These are phyloP conservation scores for Dryas integrifolia DNA, from an alignment of 331 rosid genomes.

Conservation along the genomic window DNA sequence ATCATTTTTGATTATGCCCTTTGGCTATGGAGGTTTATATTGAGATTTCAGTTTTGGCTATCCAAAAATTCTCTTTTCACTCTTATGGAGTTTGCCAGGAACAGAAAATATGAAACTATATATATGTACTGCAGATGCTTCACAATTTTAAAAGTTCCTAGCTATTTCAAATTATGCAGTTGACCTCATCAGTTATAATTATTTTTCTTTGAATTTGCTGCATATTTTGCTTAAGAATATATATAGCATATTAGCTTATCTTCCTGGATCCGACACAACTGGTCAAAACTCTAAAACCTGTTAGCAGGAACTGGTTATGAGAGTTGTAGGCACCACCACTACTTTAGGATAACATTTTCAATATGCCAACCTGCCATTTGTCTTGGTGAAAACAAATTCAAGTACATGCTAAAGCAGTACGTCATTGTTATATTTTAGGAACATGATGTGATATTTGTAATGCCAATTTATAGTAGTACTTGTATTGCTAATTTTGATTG, in stretches of 20 bases:
- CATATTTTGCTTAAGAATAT: background rate
- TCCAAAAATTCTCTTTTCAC: background rate
- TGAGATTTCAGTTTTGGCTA: background rate
- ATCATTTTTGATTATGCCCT: background rate
- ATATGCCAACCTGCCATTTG: too few relatives aligned
- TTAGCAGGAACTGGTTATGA: too few relatives aligned
- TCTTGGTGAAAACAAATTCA: background rate
- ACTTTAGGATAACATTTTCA: too few relatives aligned
- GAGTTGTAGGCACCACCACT: too few relatives aligned
- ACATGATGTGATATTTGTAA: background rate
- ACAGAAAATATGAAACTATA: background rate
- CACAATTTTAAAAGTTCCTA: background rate
- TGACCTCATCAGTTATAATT: background rate
- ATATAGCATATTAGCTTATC: background rate
- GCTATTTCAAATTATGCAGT: background rate
- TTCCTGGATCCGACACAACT: conserved; percentile 5
- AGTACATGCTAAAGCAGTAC: background rate
- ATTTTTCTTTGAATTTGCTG: background rate
- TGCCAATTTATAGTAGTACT: too few relatives aligned
- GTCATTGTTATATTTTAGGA: background rate
- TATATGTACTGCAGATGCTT: background rate
- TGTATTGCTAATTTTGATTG: too few relatives aligned
- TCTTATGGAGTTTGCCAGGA: background rate
- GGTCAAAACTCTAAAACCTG: background rate
- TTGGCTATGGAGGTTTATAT: too few relatives aligned